Evolutionary conservation across 352 stramenopile genomes (phyloP).

Genomic region (Globisporangium parvum): DNA sequence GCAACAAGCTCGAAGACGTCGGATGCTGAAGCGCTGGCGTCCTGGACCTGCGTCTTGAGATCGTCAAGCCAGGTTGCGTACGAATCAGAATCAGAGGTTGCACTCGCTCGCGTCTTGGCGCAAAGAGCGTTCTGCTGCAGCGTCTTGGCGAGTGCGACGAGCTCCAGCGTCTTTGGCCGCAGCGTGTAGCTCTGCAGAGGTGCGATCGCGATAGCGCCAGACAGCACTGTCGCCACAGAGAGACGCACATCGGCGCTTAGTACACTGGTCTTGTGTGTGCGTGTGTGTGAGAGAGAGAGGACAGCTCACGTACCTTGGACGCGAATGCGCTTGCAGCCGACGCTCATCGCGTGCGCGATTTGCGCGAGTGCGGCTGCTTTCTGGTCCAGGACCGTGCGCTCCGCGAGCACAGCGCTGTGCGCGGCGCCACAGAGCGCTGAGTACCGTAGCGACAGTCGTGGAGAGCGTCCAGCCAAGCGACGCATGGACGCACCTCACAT

Average conservation of each 20-base stretch:
- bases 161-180: conserved; percentile 29
- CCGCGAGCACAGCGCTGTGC: conserved; percentile 22
- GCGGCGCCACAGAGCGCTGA: no score
- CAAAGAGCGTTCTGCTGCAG: conserved; percentile 38
- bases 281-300: no score
- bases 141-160: conserved; percentile 27
- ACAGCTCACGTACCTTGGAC: conserved; percentile 26
- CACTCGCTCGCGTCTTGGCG: conserved; percentile 10
- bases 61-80: conserved; percentile 24
- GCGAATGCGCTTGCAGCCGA: conserved; percentile 18
- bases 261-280: neutral
- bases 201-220: conserved; percentile 17
- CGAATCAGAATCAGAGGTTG: conserved; percentile 8
- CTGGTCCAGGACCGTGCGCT: conserved; percentile 15
- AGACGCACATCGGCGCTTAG: conserved; percentile 1
- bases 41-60: conserved; percentile 3
- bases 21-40: neutral
- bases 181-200: conserved; percentile 34
- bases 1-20: conserved; percentile 1
- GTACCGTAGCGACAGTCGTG: neutral
- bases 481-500: conserved; percentile 5
- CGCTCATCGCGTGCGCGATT: conserved; percentile 33
- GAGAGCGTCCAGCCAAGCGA: neutral
- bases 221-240: conserved; percentile 18
- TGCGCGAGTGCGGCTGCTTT: conserved; percentile 18